Evolutionary conservation across 2,329 filamentous ascomycete species (phyloP).

Genomic region (Mariannaea elegans): DNA sequence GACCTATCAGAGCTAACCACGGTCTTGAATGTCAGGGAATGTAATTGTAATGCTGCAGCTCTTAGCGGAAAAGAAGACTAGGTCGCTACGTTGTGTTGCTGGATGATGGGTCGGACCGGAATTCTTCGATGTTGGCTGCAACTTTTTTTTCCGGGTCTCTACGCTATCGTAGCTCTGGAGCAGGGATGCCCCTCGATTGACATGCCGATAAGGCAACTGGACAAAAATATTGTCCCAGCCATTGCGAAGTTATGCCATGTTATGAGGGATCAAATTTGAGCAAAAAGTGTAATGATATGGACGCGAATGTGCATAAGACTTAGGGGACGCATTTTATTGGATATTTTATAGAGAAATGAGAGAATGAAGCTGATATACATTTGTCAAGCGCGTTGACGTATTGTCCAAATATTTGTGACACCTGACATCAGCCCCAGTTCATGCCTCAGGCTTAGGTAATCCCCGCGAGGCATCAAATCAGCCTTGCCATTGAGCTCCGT

Average conservation of each 20-base stretch:
- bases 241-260: not conserved
- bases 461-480: conserved; percentile 43
- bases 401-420: conserved; percentile 14
- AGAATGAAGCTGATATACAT: not conserved
- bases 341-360: not conserved
- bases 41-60: conserved; percentile 30
- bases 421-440: conserved; percentile 4
- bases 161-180: conserved; percentile 34
- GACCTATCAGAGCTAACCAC: conserved; percentile 27
- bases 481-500: conserved; percentile 46
- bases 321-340: not conserved
- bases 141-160: conserved; percentile 42
- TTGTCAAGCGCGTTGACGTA: not conserved
- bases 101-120: conserved; percentile 28
- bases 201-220: conserved; percentile 14
- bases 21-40: conserved; percentile 16
- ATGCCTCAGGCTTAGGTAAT: conserved; percentile 46
- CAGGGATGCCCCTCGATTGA: conserved; percentile 28
- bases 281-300: not conserved
- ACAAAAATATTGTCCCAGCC: conserved; percentile 31
- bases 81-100: conserved; percentile 34
- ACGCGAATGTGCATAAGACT: not conserved
- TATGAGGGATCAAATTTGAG: not conserved
- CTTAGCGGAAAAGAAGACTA: conserved; percentile 29
- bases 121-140: conserved; percentile 31